phyloP scores from a whole-genome alignment of 148 eudicot species.

The Camellia lanceoleosa region DNA sequence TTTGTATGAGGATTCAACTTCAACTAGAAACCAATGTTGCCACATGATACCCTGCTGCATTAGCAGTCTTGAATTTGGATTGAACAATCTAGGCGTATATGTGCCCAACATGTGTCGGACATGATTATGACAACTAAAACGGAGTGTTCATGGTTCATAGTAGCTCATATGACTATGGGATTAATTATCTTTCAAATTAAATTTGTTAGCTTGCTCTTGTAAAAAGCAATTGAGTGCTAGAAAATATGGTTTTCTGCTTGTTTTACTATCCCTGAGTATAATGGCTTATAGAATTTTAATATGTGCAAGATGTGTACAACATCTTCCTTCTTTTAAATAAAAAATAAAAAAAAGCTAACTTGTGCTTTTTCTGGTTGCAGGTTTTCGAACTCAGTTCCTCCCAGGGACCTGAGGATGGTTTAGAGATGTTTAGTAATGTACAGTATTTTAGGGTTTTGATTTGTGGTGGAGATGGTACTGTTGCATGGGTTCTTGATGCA shows the following conservation, averaged over 20 bases:
- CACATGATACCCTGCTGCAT: too few relatives aligned
- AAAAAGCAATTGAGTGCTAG: background rate
- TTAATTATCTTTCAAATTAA: too few relatives aligned
- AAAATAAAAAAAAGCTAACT: background rate
- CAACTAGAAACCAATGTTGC: too few relatives aligned
- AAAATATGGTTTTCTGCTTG: background rate
- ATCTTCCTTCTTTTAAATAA: background rate
- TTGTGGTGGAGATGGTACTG: constrained; percentile 92
- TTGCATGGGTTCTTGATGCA: constrained; percentile 88
- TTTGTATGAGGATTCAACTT: too few relatives aligned
- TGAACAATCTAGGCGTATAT: too few relatives aligned
- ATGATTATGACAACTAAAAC: too few relatives aligned
- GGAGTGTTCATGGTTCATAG: too few relatives aligned
- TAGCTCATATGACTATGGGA: too few relatives aligned
- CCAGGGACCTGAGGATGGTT: constrained; percentile 78
- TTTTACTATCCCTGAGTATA: background rate
- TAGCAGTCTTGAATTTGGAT: too few relatives aligned
- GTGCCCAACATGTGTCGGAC: background rate
- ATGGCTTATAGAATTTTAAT: background rate
- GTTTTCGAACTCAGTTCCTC: constrained; percentile 72
- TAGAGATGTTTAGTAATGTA: constrained; percentile 59
- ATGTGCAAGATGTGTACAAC: background rate
- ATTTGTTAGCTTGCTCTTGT: background rate
- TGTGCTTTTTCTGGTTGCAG: constrained; percentile 33
- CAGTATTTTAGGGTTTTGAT: constrained; percentile 73